These are phyloP conservation scores for Nakaseomyces kungkrabaensis DNA, from an alignment of 1,139 yeast species.

Conservation along the genomic window DNA sequence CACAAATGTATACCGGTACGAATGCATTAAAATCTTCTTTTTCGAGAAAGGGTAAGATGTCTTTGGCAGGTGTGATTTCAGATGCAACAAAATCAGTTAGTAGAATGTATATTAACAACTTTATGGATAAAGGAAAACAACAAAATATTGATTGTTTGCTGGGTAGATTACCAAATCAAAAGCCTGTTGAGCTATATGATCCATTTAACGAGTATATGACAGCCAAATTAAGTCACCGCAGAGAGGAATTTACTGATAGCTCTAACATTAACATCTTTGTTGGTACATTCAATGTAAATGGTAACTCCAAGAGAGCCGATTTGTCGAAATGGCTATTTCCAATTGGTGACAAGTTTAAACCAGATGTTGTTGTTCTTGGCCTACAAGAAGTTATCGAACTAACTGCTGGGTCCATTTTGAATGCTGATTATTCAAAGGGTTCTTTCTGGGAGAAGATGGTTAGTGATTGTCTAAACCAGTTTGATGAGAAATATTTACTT, in stretches of 20 bases:
- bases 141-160: conserved; percentile 74
- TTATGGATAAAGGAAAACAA: conserved; percentile 86
- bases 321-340: conserved; percentile 81
- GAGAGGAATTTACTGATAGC: conserved; percentile 48
- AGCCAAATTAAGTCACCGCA: conserved; percentile 44
- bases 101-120: conserved; percentile 89
- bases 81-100: conserved; percentile 95
- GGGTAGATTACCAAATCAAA: conserved; percentile 69
- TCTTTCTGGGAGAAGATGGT: conserved; percentile 53
- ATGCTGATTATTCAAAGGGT: conserved; percentile 59
- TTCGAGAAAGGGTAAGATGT: conserved; percentile 92
- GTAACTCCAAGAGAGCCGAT: conserved; percentile 45
- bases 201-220: conserved; percentile 84
- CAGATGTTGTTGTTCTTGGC: conserved; percentile 76
- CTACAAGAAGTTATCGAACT: conserved; percentile 88
- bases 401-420: conserved; percentile 73
- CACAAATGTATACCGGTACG: conserved; percentile 95
- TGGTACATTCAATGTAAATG: conserved; percentile 87
- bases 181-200: conserved; percentile 67
- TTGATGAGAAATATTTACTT: conserved; percentile 44
- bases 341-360: conserved; percentile 37
- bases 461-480: conserved; percentile 45
- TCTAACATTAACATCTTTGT: conserved; percentile 56
- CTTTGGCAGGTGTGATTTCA: conserved; percentile 87
- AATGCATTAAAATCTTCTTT: conserved; percentile 92